Conservation (phyloP, 805 yeast species). For the Candida qinlingensis region DNA sequence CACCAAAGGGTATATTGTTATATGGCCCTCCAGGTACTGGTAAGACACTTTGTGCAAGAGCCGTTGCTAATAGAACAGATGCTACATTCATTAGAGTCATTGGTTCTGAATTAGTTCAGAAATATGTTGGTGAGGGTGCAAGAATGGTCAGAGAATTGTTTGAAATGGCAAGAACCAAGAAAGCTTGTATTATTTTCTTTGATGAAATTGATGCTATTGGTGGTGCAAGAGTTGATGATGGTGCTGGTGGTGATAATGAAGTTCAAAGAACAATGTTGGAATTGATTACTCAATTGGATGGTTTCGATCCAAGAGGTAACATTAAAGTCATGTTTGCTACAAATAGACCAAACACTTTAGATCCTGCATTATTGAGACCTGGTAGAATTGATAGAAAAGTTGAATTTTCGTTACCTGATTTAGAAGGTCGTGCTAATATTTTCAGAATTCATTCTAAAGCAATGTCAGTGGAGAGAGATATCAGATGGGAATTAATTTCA, state of each 20-base stretch:
- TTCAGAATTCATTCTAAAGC: slow-evolving; percentile 96
- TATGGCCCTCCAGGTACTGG: slow-evolving; percentile 99
- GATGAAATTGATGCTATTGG: slow-evolving; percentile 99
- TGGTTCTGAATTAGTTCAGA: slow-evolving; percentile 97
- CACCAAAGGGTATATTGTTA: slow-evolving; percentile 94
- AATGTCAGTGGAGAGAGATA: slow-evolving; percentile 96
- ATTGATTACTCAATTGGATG: slow-evolving; percentile 94
- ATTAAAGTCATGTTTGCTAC: slow-evolving; percentile 99
- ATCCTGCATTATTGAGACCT: slow-evolving; percentile 95
- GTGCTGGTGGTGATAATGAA: slow-evolving; percentile 99
- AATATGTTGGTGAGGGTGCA: slow-evolving; percentile 99
- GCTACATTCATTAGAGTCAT: slow-evolving; percentile 98
- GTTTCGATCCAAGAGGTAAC: slow-evolving; percentile 98
- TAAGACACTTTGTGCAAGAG: slow-evolving; percentile 96
- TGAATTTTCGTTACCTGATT: slow-evolving; percentile 92
- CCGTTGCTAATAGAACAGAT: slow-evolving; percentile 98
- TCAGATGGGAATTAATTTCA: slow-evolving; percentile 97
- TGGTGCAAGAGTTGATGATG: slow-evolving; percentile 99
- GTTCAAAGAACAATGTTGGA: slow-evolving; percentile 99
- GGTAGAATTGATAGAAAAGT: slow-evolving; percentile 99
- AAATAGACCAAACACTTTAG: slow-evolving; percentile 95
- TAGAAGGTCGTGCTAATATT: slow-evolving; percentile 97
- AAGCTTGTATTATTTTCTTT: slow-evolving; percentile 95
- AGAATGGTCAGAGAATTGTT: slow-evolving; percentile 98
- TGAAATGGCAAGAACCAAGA: slow-evolving; percentile 98